Conservation (phyloP, 768 basidiomycete species). For the Rhodocollybia butyracea region DNA sequence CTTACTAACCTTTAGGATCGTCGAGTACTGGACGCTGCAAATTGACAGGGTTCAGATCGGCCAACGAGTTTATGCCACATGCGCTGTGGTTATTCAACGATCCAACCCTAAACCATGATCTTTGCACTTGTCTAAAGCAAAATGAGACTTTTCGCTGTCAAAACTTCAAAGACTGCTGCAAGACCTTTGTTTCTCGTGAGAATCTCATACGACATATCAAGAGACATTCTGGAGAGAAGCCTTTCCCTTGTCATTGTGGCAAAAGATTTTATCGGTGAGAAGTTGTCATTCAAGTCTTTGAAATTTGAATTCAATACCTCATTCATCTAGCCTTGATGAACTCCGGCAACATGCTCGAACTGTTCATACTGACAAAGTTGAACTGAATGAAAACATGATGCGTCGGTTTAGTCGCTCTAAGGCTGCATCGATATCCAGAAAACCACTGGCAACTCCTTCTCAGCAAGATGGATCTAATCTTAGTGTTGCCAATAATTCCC, state of each 20-base stretch:
- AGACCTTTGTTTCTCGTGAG: constrained; percentile 63
- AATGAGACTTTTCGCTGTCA: constrained; percentile 95
- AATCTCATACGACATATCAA: constrained; percentile 35
- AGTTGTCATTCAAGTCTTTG: background rate
- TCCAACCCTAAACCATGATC: background rate
- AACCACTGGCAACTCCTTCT: no score
- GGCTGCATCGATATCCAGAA: no score
- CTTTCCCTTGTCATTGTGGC: constrained; percentile 93
- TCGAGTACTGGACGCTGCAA: background rate
- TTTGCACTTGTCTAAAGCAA: background rate
- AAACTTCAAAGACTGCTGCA: constrained; percentile 92
- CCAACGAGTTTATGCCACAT: background rate
- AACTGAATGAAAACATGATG: constrained; percentile 90
- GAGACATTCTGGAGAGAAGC: constrained; percentile 98
- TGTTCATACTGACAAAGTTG: constrained; percentile 89
- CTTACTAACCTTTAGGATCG: background rate
- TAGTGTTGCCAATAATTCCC: no score
- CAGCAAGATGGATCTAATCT: constrained; percentile 76
- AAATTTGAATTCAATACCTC: background rate
- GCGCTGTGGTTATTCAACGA: background rate
- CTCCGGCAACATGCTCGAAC: constrained; percentile 96
- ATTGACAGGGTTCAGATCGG: background rate
- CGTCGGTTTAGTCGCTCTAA: no score
- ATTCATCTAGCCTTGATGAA: constrained; percentile 76
- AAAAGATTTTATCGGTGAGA: constrained; percentile 47